Conservation (phyloP, 2,329 filamentous ascomycete species). For the Pseudogymnoascus destructans region DNA sequence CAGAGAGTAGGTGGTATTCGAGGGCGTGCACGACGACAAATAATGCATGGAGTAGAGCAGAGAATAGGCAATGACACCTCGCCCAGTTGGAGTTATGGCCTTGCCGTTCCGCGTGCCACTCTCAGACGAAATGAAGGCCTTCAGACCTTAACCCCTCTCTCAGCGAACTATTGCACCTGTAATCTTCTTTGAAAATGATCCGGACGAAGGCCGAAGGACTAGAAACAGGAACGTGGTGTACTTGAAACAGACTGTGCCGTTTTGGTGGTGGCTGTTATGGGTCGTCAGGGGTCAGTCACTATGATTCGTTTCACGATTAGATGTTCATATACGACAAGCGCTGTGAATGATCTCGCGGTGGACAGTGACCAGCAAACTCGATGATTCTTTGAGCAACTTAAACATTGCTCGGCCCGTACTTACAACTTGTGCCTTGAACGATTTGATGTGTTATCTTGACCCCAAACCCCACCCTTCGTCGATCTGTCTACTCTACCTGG, state of each 20-base stretch:
- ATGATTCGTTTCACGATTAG: constrained; percentile 2
- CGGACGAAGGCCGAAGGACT: constrained; percentile 1
- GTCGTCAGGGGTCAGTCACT: neutral
- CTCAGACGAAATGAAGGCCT: constrained; percentile 7
- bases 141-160: constrained; percentile 3
- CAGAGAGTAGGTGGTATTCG: neutral
- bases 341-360: neutral
- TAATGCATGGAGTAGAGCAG: neutral
- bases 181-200: constrained; percentile 4
- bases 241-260: constrained; percentile 7
- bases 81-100: neutral
- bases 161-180: neutral
- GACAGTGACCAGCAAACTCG: neutral
- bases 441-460: constrained; percentile 1
- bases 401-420: neutral
- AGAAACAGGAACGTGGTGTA: neutral
- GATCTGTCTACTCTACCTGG: neutral
- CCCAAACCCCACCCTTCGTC: neutral
- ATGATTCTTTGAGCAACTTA: neutral
- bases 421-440: neutral
- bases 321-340: neutral
- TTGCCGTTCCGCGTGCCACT: constrained; percentile 2
- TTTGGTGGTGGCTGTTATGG: neutral
- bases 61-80: neutral
- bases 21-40: neutral